Evolutionary conservation across 169 alveolate species (phyloP).

Genomic region (Cryptosporidium ubiquitum): DNA sequence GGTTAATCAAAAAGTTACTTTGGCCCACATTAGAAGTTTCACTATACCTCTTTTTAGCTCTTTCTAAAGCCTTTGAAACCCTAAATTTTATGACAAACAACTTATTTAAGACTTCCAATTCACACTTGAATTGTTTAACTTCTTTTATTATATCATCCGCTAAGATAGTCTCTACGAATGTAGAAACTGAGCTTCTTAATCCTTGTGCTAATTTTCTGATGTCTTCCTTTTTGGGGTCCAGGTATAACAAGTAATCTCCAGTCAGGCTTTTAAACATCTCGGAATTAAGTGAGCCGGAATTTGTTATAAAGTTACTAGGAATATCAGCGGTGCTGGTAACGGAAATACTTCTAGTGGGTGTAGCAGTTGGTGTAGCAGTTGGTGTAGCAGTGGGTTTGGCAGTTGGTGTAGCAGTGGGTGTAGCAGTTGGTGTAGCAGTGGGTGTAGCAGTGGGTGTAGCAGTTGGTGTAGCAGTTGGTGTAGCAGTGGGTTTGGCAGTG

Average conservation of each 20-base stretch:
- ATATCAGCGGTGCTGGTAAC: no score
- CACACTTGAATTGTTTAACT: background rate
- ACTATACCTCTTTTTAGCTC: background rate
- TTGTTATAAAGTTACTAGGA: no score
- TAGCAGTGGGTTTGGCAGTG: background rate
- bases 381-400: no score
- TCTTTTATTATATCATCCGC: no score
- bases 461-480: background rate
- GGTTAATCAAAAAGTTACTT: background rate
- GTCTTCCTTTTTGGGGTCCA: background rate
- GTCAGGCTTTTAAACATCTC: no score
- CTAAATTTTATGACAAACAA: no score
- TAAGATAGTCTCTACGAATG: background rate
- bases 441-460: background rate
- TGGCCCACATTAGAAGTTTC: background rate
- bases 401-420: no score
- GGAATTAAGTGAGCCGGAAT: no score
- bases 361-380: no score
- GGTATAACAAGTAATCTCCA: no score
- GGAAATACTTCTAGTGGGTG: no score
- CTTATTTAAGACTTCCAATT: background rate
- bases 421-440: background rate
- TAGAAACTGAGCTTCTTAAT: background rate
- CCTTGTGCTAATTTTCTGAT: background rate
- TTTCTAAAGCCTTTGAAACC: no score